A percentile compares a stretch with the other conserved stretches of the same genome.
Evolutionary conservation across 1,284 basidiomycete species (phyloP).

Genomic region (Pisolithus thermaeus): DNA sequence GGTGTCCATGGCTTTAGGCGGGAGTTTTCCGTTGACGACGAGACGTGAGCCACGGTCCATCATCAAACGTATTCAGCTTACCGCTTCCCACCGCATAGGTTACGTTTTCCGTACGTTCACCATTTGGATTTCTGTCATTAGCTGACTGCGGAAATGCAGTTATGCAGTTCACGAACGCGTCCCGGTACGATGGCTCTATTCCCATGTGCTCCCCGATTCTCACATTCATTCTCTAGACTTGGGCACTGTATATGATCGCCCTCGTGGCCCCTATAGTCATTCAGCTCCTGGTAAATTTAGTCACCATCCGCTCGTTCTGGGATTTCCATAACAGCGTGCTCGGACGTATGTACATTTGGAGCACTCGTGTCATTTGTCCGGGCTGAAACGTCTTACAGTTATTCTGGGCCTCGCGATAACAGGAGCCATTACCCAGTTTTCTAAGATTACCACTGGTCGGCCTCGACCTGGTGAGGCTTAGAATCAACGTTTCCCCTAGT

Average conservation of each 20-base stretch:
- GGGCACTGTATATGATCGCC: slow-evolving; percentile 64
- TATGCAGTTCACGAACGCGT: slow-evolving; percentile 82
- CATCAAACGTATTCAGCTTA: background rate
- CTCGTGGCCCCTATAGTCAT: slow-evolving; percentile 63
- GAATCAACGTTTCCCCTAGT: background rate
- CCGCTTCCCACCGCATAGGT: slow-evolving; percentile 17
- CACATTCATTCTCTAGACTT: slow-evolving; percentile 31
- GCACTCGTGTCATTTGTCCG: slow-evolving; percentile 13
- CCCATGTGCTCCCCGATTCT: background rate
- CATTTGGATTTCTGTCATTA: slow-evolving; percentile 9
- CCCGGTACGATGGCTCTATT: slow-evolving; percentile 44
- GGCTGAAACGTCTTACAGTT: slow-evolving; percentile 38
- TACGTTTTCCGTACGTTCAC: slow-evolving; percentile 51
- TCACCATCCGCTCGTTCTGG: slow-evolving; percentile 79
- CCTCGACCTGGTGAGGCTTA: slow-evolving; percentile 67
- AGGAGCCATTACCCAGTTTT: slow-evolving; percentile 77
- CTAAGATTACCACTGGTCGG: slow-evolving; percentile 86
- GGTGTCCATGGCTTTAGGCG: slow-evolving; percentile 76
- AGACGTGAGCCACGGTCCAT: slow-evolving; percentile 44
- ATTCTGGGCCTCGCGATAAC: slow-evolving; percentile 71
- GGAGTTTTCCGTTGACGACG: slow-evolving; percentile 78
- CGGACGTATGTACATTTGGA: slow-evolving; percentile 49
- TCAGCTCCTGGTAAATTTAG: slow-evolving; percentile 61
- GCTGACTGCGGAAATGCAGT: slow-evolving; percentile 43
- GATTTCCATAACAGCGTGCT: slow-evolving; percentile 81